Evolutionary conservation across 192 early-diverging fungal species (phyloP), one percentile per base, ranked within the genome.

Genomic region (Mortierella antarctica): DNA sequence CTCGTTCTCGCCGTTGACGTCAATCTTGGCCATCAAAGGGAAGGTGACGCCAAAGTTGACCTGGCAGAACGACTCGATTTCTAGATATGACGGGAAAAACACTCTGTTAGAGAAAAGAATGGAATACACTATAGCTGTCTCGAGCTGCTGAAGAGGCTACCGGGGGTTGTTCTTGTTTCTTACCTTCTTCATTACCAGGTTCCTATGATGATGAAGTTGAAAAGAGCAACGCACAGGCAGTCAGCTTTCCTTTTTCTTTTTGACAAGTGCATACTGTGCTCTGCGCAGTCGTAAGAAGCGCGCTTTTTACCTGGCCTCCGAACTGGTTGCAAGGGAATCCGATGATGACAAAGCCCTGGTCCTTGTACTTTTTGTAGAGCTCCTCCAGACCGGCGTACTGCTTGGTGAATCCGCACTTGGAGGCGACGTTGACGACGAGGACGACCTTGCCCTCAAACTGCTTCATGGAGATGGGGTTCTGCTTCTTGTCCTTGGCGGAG

Each of bases 271-370:
- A 31, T 31, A 1, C 31, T 31, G 31, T 31, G 31, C 31, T 31
- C 31, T 31, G 31, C 31, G 31, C 31, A 31, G 31, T 31, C 31
- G 15, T 23, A 6, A 15, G 6, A 12, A n/a, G 55, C 55, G 55
- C n/a, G 14, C 20, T 9, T 10, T 12, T 83, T 84, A 90, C 92
- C 83, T 95, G 94, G 31, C 69, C 73, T 14, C 82, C 90, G 70
- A 97, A 97, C 89, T 95, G 92, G 86, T 98, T 97, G 71, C 91
- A 92, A 20, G 97, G 97, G 83, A 94, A 94, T n/a, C 95, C 96
- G 60, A 98, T 82, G 53, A 99, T 82, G 39, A 91, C 91, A 57
- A 99, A 89, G 13, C 94, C 96, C 53, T 86, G 65, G 53, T 88
- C 88, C 42, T 87, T 82, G 72, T 91, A 91, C 56, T 88, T 86